Evolutionary conservation across 495 filamentous ascomycete species (phyloP), one percentile per base, ranked within the genome.

Genomic region (Aspergillus nanangensis): DNA sequence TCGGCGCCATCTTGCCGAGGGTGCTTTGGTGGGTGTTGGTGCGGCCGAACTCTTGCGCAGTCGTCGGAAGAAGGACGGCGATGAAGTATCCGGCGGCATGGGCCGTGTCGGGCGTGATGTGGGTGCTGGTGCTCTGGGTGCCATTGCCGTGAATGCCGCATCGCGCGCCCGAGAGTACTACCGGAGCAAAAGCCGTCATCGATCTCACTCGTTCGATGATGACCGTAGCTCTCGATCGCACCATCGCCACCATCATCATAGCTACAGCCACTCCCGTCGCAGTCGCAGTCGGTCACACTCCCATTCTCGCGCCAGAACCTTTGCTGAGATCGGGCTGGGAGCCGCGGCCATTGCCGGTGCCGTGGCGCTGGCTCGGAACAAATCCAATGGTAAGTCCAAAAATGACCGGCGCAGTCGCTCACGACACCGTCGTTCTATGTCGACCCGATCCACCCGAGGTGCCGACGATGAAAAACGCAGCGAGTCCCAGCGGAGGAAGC

Each of bases 1-100:
- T 60, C 85, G 79, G 55, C 85, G 86, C 24, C 88, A 94, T 62
- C 61, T 95, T n/a, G 88, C 87, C 19, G 89, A 92, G 68, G 90
- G 90, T 27, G 88, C 88, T 19, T 66, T 92, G 25, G 85, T 87
- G 37, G 90, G 88, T 11, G 77, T 86, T 29, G 90, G 85, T 45
- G 77, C 83, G 7, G 84, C 85, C 3, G 88, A 88, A 34, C 58
- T 96, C 3, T 53, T 94, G 1, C 78, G 83, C 23, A 81, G 84
- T 45, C 88, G 83, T 50, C 72, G 77, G 38, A 78, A 82, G 51
- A 72, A 68, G 23, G 62, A 80, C 31, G 81, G 81, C 14, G 71
- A 75, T 18, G 73, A 81, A 5, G 77, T 78, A 15, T 76, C 79
- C 41, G 63, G 74, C 39, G 74, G 71, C 0, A 65, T 83, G 27